phyloP scores from a whole-genome alignment of 352 stramenopile genomes.

The Phytophthora parvispora region DNA sequence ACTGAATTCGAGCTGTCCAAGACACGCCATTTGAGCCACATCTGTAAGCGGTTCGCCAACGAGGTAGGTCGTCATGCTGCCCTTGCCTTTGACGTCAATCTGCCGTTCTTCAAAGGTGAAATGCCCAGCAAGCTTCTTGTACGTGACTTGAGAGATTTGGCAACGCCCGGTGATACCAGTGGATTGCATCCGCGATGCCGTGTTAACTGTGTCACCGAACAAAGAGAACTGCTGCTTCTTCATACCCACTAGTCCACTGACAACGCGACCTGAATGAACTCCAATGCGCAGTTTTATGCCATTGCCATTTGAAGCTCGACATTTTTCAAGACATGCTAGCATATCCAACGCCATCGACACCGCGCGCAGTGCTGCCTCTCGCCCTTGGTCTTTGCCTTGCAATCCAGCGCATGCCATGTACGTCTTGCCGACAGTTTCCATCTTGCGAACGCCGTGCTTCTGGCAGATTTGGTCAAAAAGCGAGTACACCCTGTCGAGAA shows the following conservation, averaged over 20 bases:
- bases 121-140: slow-evolving; percentile 81
- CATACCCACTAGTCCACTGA: slow-evolving; percentile 91
- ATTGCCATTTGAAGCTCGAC: slow-evolving; percentile 80
- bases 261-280: slow-evolving; percentile 91
- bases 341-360: slow-evolving; percentile 88
- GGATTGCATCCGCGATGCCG: slow-evolving; percentile 91
- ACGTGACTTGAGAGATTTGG: slow-evolving; percentile 86
- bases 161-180: slow-evolving; percentile 83
- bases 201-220: slow-evolving; percentile 96
- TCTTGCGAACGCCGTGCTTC: slow-evolving; percentile 94
- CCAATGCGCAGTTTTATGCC: slow-evolving; percentile 93
- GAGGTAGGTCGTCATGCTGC: slow-evolving; percentile 86
- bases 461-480: slow-evolving; percentile 93
- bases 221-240: slow-evolving; percentile 95
- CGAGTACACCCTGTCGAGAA: slow-evolving; percentile 94
- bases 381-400: slow-evolving; percentile 84
- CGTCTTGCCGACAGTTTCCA: slow-evolving; percentile 95
- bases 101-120: slow-evolving; percentile 85
- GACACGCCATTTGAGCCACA: slow-evolving; percentile 61
- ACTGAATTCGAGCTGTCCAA: slow-evolving; percentile 73
- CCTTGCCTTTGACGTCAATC: slow-evolving; percentile 91
- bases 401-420: slow-evolving; percentile 92
- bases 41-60: slow-evolving; percentile 79
- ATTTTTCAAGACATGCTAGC: slow-evolving; percentile 73
- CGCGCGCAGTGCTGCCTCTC: slow-evolving; percentile 77